Evolutionary conservation across 1,284 basidiomycete genomes (phyloP), one percentile per base, ranked within the genome.

Genomic region (Ustilago tritici): DNA sequence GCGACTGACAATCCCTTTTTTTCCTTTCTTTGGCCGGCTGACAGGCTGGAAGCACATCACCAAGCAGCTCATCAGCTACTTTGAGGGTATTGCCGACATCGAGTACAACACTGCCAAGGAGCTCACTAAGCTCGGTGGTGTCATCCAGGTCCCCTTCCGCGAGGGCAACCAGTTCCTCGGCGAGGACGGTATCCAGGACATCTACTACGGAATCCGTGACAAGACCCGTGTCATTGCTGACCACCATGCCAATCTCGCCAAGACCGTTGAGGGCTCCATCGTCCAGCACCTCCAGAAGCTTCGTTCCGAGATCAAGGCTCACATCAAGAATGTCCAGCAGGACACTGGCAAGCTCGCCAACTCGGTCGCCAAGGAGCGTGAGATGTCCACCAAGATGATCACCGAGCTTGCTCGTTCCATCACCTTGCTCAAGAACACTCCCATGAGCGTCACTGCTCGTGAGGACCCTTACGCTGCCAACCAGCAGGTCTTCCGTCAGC

Each of bases 241-340:
- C 88, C 93, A 97, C 75, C 95, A 98, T 86, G 94, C 95, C 31
- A 97, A 96, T 85, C 90, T 99, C 7, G 95, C 95, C 4, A 92
- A 95, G 72, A 98, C 96, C 35, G 93, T 99, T 84, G 95, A 99
- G 83, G 93, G 93, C 52, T 97, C 95, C 15, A 98, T 99, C 81
- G 96, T 99, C 2, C 95, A 98, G 88, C 97, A 98, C 87, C 90
- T 99, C 40, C 93, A 97, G 87, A 98, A 98, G 88, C 90, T 99
- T 34, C 89, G 93, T 53, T 89, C 91, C 14, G 96, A 99, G 88
- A 95, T 99, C 88, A 98, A 98, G 88, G 95, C 95, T 2, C 96
- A 99, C 88, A 93, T 96, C 86, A 95, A 94, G 91, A 74, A 98
- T 84, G 92, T 98, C n/a, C 95, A 97, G 90, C 96, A 95, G 82